A percentile compares a stretch with the other conserved stretches of the same genome.
Evolutionary conservation across 768 basidiomycete species (phyloP).

Genomic region (Amanita fuliginea): DNA sequence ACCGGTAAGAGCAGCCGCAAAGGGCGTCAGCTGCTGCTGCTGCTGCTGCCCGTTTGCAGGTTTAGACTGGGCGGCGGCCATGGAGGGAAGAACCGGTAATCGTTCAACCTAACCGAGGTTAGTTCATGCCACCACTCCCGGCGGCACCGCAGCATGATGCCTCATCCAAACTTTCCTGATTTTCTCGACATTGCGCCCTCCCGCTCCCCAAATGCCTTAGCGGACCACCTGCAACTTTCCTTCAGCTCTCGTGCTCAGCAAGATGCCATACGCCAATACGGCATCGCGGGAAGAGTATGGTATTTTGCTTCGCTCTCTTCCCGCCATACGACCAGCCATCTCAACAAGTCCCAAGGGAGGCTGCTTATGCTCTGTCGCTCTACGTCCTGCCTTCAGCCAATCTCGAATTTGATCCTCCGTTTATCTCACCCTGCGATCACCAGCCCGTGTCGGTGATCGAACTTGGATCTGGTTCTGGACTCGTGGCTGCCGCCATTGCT

Average conservation of each 20-base stretch:
- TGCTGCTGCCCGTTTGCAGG: conserved; percentile 56
- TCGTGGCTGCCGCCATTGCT: conserved; percentile 38
- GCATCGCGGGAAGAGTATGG: conserved; percentile 44
- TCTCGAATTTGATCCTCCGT: conserved; percentile 44
- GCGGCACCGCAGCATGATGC: not conserved
- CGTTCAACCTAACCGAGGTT: not conserved
- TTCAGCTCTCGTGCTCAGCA: conserved; percentile 33
- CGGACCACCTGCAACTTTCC: not conserved
- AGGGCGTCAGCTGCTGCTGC: conserved; percentile 70
- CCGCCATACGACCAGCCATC: not conserved
- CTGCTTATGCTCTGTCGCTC: conserved; percentile 45
- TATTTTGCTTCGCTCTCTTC: conserved; percentile 21
- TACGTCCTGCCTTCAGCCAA: conserved; percentile 36
- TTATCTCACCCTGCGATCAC: conserved; percentile 18
- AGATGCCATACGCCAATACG: conserved; percentile 43
- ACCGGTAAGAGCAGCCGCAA: conserved; percentile 84
- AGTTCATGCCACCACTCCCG: not conserved
- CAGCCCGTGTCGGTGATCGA: conserved; percentile 41
- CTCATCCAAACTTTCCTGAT: conserved; percentile 29
- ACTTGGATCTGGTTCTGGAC: conserved; percentile 70
- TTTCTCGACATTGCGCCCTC: conserved; percentile 25
- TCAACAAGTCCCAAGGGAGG: conserved; percentile 43
- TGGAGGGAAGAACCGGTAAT: conserved; percentile 11
- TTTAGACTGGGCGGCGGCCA: conserved; percentile 42
- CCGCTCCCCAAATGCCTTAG: conserved; percentile 7